A percentile compares a stretch with the other conserved stretches of the same genome.
These are phyloP conservation scores for Pseudonitzschia multistriata DNA, from an alignment of 108 stramenopile species.

Conservation along the genomic window DNA sequence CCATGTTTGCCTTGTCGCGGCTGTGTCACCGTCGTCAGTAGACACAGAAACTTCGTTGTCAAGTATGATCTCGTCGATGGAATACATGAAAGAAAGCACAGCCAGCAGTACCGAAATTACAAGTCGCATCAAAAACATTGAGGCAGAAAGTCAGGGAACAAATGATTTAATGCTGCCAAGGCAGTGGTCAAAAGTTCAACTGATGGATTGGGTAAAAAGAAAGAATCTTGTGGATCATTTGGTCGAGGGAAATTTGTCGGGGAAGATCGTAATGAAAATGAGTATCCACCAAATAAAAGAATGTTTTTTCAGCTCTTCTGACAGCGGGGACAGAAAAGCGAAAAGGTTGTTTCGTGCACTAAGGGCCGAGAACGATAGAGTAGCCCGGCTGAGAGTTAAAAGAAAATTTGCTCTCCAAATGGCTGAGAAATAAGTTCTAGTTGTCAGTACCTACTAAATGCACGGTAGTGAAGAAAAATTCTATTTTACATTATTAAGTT, in stretches of 20 bases:
- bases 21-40: slow-evolving; percentile 4
- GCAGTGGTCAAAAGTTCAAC: slow-evolving; percentile 34
- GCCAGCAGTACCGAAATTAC: neutral
- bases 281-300: slow-evolving; percentile 29
- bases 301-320: slow-evolving; percentile 24
- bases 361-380: slow-evolving; percentile 42
- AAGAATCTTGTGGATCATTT: slow-evolving; percentile 26
- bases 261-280: slow-evolving; percentile 40
- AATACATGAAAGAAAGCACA: neutral
- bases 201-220: slow-evolving; percentile 24
- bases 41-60: slow-evolving; percentile 10
- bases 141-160: neutral
- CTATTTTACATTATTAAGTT: too few relatives aligned
- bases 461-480: too few relatives aligned
- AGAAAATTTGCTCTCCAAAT: slow-evolving; percentile 4
- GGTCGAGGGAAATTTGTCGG: slow-evolving; percentile 3
- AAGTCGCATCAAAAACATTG: neutral
- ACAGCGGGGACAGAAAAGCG: slow-evolving; percentile 12
- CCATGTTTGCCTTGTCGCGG: neutral
- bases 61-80: neutral
- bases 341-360: slow-evolving; percentile 27
- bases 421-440: neutral
- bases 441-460: too few relatives aligned
- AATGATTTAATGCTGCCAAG: slow-evolving; percentile 25
- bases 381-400: slow-evolving; percentile 37